phyloP scores from a whole-genome alignment of 1,139 yeast genomes.

The Trichomonascaceae sp. region DNA sequence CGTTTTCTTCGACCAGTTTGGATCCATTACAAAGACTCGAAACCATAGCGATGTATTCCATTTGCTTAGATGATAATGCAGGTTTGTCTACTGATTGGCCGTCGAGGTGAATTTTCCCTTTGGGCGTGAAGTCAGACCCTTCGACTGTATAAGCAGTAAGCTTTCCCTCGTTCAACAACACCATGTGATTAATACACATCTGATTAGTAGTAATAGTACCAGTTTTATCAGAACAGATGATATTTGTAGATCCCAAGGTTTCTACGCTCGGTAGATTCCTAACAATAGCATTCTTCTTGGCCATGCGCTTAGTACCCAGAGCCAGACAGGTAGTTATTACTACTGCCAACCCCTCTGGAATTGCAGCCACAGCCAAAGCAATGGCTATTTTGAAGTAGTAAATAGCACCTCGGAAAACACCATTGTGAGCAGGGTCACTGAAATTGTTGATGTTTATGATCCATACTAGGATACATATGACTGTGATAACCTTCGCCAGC shows the following conservation, averaged over 20 bases:
- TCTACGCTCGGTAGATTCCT: slow-evolving; percentile 38
- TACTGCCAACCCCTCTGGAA: slow-evolving; percentile 46
- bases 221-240: slow-evolving; percentile 67
- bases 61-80: slow-evolving; percentile 14
- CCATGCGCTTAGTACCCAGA: slow-evolving; percentile 47
- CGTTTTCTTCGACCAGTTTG: slow-evolving; percentile 24
- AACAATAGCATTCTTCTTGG: slow-evolving; percentile 43
- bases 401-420: slow-evolving; percentile 40
- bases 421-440: slow-evolving; percentile 37
- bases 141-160: slow-evolving; percentile 40
- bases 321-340: slow-evolving; percentile 48
- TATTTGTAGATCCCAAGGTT: slow-evolving; percentile 36
- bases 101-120: slow-evolving; percentile 34
- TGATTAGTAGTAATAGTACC: slow-evolving; percentile 55
- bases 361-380: slow-evolving; percentile 48
- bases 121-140: slow-evolving; percentile 37
- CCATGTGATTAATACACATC: slow-evolving; percentile 31
- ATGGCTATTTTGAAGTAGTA: slow-evolving; percentile 48
- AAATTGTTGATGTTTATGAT: slow-evolving; percentile 37
- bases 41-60: slow-evolving; percentile 29
- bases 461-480: slow-evolving; percentile 42
- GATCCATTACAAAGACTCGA: slow-evolving; percentile 35
- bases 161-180: slow-evolving; percentile 36
- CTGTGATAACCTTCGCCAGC: slow-evolving; percentile 39
- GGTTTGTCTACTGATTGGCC: slow-evolving; percentile 7